phyloP scores from a whole-genome alignment of 2,329 filamentous ascomycete genomes.

The Chaetomium sp. region DNA sequence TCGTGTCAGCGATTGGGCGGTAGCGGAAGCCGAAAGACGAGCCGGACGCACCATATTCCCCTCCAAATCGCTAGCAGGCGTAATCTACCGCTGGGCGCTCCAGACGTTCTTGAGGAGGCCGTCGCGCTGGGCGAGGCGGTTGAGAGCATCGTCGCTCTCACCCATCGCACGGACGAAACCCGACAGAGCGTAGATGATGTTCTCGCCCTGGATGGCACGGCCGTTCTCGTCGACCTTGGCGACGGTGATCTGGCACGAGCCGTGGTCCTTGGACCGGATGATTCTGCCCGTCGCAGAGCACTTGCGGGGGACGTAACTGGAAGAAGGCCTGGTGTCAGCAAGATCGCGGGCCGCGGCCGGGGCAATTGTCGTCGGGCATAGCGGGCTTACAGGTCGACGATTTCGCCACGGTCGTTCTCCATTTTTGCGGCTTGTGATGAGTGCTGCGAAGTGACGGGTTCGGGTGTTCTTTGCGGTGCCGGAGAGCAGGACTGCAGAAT shows the following conservation, averaged over 20 bases:
- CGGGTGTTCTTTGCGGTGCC: conserved; percentile 38
- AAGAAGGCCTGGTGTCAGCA: conserved; percentile 37
- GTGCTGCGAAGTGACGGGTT: conserved; percentile 38
- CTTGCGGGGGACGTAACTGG: conserved; percentile 96
- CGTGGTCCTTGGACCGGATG: conserved; percentile 99
- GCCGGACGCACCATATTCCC: conserved; percentile 33
- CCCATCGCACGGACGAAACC: conserved; percentile 98
- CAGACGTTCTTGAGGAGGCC: conserved; percentile 97
- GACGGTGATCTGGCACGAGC: conserved; percentile 93
- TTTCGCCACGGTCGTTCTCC: conserved; percentile 98
- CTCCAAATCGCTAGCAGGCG: conserved; percentile 31
- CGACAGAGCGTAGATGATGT: conserved; percentile 95
- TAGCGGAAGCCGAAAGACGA: background rate
- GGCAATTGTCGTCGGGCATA: conserved; percentile 14
- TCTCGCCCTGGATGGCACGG: conserved; percentile 89
- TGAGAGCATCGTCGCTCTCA: conserved; percentile 95
- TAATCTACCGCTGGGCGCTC: conserved; percentile 68
- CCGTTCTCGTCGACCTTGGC: conserved; percentile 99
- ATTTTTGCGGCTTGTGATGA: conserved; percentile 65
- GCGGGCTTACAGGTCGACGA: conserved; percentile 88
- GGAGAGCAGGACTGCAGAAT: conserved; percentile 37
- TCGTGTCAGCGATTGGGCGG: conserved; percentile 22
- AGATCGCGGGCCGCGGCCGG: conserved; percentile 20
- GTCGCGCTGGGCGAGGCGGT: conserved; percentile 93
- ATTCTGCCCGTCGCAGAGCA: conserved; percentile 99